Percentiles rank a stretch among this genome's conserved stretches.
These are phyloP conservation scores for Simplicillium sp. DNA, from an alignment of 2,329 filamentous ascomycete genomes.

Conservation along the genomic window DNA sequence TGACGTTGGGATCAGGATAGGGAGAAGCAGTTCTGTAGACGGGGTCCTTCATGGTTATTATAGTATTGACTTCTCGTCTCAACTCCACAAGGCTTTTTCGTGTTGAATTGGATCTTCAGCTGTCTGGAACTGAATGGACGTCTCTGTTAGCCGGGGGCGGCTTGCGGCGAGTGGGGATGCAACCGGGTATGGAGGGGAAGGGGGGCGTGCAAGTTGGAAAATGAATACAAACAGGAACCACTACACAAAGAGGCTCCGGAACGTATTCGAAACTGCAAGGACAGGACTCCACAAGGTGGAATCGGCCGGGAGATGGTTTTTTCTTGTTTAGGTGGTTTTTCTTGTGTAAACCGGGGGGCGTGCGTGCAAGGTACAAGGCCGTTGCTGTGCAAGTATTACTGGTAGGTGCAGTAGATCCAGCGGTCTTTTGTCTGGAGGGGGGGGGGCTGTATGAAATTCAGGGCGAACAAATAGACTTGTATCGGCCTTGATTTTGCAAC, in stretches of 20 bases:
- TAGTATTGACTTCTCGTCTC: slow-evolving; percentile 12
- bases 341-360: slow-evolving; percentile 1
- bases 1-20: slow-evolving; percentile 26
- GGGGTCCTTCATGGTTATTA: slow-evolving; percentile 34
- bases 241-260: slow-evolving; percentile 1
- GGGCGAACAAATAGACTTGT: too few species aligned
- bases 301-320: slow-evolving; percentile 7
- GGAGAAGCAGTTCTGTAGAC: slow-evolving; percentile 25
- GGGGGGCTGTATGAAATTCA: too few species aligned
- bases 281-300: slow-evolving; percentile 6
- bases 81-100: slow-evolving; percentile 6
- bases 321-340: background rate
- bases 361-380: background rate
- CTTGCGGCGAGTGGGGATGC: too few species aligned
- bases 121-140: slow-evolving; percentile 3
- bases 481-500: too few species aligned
- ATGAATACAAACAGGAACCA: background rate
- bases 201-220: slow-evolving; percentile 4
- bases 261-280: slow-evolving; percentile 5
- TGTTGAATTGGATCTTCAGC: slow-evolving; percentile 6
- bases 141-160: too few species aligned
- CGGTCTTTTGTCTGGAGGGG: too few species aligned
- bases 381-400: background rate
- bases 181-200: background rate
- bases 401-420: background rate